A percentile compares a stretch with the other conserved stretches of the same genome.
Evolutionary conservation across 345 rosid species (phyloP).

Genomic region (Citrus maxima): DNA sequence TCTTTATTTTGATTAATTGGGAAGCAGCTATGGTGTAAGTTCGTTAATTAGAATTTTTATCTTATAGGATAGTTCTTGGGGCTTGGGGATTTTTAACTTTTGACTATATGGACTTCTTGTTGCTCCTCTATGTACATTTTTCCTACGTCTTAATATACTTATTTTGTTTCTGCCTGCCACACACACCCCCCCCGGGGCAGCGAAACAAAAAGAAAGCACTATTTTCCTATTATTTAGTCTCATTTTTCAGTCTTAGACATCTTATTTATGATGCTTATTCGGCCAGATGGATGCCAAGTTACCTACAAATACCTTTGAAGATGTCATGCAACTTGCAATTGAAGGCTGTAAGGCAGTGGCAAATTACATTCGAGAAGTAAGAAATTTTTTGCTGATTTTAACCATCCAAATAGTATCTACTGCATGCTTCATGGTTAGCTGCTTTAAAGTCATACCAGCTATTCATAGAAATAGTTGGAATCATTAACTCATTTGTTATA

Average conservation of each 20-base stretch:
- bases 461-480: not conserved
- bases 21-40: too few species aligned
- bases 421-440: not conserved
- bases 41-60: too few species aligned
- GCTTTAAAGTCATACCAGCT: not conserved
- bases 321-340: slow-evolving; percentile 75
- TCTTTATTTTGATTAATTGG: too few species aligned
- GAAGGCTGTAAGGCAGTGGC: slow-evolving; percentile 94
- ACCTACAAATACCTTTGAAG: slow-evolving; percentile 70
- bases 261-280: not conserved
- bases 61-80: too few species aligned
- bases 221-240: not conserved
- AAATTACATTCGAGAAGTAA: slow-evolving; percentile 66
- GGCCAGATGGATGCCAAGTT: slow-evolving; percentile 90
- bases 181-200: too few species aligned
- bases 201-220: not conserved
- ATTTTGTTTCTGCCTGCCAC: too few species aligned
- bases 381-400: not conserved
- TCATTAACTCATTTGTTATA: not conserved
- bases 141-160: too few species aligned
- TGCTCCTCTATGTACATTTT: too few species aligned
- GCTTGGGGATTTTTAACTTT: too few species aligned
- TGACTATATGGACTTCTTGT: too few species aligned
- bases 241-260: not conserved
- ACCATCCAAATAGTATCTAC: not conserved